Base-by-base conservation (phyloP, 352 stramenopile genomes). In the Globisporangium cylindrosporum region DNA sequence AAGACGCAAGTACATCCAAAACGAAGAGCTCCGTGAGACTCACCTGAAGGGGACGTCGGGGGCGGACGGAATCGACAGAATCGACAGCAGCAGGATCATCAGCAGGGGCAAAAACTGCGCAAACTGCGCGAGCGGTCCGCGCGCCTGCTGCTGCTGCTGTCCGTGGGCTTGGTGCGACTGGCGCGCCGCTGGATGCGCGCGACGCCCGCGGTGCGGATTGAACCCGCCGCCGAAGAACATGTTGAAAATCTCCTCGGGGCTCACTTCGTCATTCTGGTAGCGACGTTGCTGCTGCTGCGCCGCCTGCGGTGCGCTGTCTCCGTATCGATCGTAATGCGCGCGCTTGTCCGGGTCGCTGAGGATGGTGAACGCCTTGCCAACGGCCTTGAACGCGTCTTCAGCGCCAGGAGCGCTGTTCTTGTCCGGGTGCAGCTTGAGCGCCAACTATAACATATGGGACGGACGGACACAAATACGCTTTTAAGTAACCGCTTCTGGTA, bases 311-410 rank as follows among this genome's bases (percentile, higher is more conserved):
- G 72, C 73, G 53, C 75, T 79, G 55, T 93, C 86, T 5, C 86
- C 90, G 59, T 86, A 93, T 8, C 79, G 82, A 58, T 97, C 89
- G 64, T 97, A 97, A 65, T 96, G 82, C 51, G 86, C 77, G 27
- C 90, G 87, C 71, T 97, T 97, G 53, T 97, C 82, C 0, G 84
- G 79, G 70, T 97, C 91, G 53, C 90, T 97, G 51, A 97, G 75
- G 25, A 95, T 88, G 9, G 89, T 88, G 78, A 99, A 99, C 14
- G 97, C 97, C 38, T 98, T 93, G 64, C 89, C 89, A 3, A 96
- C 89, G 2, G 89, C 95, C 79, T 99, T 99, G 81, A 99, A 99
- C 32, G 97, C 97, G 69, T 99, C 97, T 73, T 99, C 97, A 4
- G 97, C 96, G 48, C 97, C 91, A 1, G 96, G 97, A 0, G 96